Base-by-base conservation (phyloP, 148 eudicot genomes). In the Selenicereus undatus region DNA sequence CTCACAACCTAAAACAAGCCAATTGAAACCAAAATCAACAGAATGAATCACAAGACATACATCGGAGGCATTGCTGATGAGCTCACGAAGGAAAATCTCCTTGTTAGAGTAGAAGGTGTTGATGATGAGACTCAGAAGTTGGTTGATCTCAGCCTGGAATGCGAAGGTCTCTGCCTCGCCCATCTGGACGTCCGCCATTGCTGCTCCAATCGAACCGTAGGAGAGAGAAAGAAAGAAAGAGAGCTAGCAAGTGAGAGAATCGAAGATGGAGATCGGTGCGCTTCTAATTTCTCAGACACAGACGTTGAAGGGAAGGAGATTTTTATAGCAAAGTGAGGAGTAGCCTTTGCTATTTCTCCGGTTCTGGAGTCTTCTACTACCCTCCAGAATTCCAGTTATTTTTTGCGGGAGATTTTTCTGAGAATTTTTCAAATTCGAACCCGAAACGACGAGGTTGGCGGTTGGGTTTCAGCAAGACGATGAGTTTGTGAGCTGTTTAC, bases 31-130 rank as follows among this genome's bases (percentile, higher is more conserved):
- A 27, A 22, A 17, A 4, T 11, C 1, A 22, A 35, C 36, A 29
- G 5, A 62, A 26, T 18, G 29, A 64, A 11, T 18, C n/a, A 21
- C 5, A 13, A 64, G 5, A 73, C 90, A 26, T 83, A 90, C 93
- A 85, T 94, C 98, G 14, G 98, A 94, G 10, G 94, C 50, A 43
- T 94, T 94, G 78, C 94, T 91, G 80, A 92, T 91, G 50, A 94
- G 56, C 29, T 94, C 98, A 16, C 98, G 91, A 27, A 94, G 97
- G 81, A 94, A 94, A 27, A 94, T 94, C 90, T 94, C 98, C 84
- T 94, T 94, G 94, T 94, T 94, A 74, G 97, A 92, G 89, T 94
- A 94, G 74, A 94, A 93, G 4, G 97, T 93, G 82, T 94, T 94
- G 91, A 92, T 94, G 73, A 94, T 94, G n/a, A 94, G 85, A 79